Percentiles rank a stretch among this genome's conserved stretches.
Evolutionary conservation across 1,139 yeast genomes (phyloP).

Genomic region (Candida sanyaensis): DNA sequence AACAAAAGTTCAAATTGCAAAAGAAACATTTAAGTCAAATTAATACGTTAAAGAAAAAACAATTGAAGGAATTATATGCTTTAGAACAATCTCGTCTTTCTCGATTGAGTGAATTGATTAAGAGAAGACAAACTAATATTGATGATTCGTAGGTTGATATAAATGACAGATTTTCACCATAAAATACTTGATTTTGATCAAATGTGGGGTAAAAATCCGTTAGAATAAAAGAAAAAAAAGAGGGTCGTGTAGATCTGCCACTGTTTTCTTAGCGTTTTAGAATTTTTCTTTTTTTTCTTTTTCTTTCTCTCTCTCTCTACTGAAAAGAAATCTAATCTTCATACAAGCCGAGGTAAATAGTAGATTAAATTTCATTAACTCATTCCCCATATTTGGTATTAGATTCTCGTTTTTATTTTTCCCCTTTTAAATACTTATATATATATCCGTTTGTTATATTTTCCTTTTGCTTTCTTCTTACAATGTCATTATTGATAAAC

Average conservation of each 20-base stretch:
- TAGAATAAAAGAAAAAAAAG: no score
- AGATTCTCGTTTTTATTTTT: no score
- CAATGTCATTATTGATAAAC: not conserved
- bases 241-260: no score
- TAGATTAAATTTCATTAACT: no score
- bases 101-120: not conserved
- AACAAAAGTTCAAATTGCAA: not conserved
- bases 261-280: no score
- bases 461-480: not conserved
- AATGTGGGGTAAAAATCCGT: no score
- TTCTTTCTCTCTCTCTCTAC: no score
- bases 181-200: not conserved
- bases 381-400: no score
- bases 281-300: no score
- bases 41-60: not conserved
- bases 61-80: not conserved
- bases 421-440: no score
- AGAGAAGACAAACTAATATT: not conserved
- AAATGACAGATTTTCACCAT: slow-evolving; percentile 1
- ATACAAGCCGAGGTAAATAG: no score
- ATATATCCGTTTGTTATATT: not conserved
- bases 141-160: not conserved
- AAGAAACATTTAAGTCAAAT: not conserved
- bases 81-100: not conserved
- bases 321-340: no score